phyloP scores from a whole-genome alignment of 768 basidiomycete genomes.

The Suillus placidus region DNA sequence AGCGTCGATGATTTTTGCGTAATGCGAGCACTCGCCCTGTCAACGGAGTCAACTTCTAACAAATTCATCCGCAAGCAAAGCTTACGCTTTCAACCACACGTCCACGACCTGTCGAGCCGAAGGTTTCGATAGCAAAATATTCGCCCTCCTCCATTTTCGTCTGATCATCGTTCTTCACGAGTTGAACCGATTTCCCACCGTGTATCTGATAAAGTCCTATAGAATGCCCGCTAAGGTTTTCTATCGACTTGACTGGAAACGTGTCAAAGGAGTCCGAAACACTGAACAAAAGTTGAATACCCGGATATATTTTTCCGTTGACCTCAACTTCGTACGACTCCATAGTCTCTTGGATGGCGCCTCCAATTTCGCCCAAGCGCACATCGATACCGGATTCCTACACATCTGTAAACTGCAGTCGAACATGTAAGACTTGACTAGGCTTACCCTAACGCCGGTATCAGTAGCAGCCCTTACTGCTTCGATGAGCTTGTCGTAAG shows the following conservation, averaged over 20 bases:
- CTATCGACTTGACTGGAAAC: slow-evolving; percentile 82
- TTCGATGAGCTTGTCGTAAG: slow-evolving; percentile 85
- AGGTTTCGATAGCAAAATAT: slow-evolving; percentile 98
- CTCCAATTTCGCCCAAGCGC: slow-evolving; percentile 89
- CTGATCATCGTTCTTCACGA: slow-evolving; percentile 87
- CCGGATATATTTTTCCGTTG: slow-evolving; percentile 79
- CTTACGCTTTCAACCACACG: slow-evolving; percentile 79
- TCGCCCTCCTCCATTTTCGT: slow-evolving; percentile 99
- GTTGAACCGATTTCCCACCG: slow-evolving; percentile 88
- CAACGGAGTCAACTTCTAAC: slow-evolving; percentile 5
- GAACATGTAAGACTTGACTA: slow-evolving; percentile 8
- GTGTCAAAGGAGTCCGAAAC: slow-evolving; percentile 3
- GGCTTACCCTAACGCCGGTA: slow-evolving; percentile 78
- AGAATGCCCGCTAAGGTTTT: slow-evolving; percentile 93
- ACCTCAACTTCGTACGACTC: slow-evolving; percentile 97
- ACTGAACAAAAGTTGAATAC: slow-evolving; percentile 39
- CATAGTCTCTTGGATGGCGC: slow-evolving; percentile 96
- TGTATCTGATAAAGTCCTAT: slow-evolving; percentile 92
- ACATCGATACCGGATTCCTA: slow-evolving; percentile 96
- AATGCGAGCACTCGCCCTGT: slow-evolving; percentile 93
- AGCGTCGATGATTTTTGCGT: slow-evolving; percentile 72
- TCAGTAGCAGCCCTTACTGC: slow-evolving; percentile 95
- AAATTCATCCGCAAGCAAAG: slow-evolving; percentile 8
- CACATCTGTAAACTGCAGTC: background rate
- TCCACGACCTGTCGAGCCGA: slow-evolving; percentile 95